Evolutionary conservation across 768 basidiomycete genomes (phyloP), one percentile per base, ranked within the genome.

Genomic region (Lactifluus piperatus): DNA sequence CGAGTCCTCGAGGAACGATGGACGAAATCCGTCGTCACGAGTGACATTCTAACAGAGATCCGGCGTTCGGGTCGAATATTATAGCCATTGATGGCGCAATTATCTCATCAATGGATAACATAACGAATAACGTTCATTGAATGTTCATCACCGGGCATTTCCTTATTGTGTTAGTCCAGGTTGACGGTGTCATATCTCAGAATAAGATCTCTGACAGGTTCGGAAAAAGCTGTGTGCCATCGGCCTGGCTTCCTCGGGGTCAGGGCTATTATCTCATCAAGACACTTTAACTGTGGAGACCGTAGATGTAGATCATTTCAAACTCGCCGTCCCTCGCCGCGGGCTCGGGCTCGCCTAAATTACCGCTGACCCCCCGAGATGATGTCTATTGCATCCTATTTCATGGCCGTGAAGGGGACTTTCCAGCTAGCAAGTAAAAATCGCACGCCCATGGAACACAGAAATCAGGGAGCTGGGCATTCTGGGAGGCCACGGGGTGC

Each of bases 1-100:
- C 77, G 43, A 76, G 75, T 63, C 72, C 88, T 57, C 80, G 79
- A 27, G 83, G 83, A 57, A 84, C 86, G 24, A 80, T 88, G 71
- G 83, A 81, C 51, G 82, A 84, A 51, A 59, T 75, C 27, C 71
- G 74, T 69, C 67, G n/a, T 22, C 27, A 44, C 22, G 26, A 30
- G 32, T 30, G 26, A 46, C 51, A 27, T n/a, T n/a, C n/a, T n/a
- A n/a, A n/a, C n/a, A n/a, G 44, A n/a, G 24, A 29, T 44, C 43
- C 57, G 51, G 51, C 32, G 36, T 36, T 18, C 43, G 54, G 47
- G 29, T 30, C 32, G 41, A 60, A 44, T 50, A 50, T 50, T 50
- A 34, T 22, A 44, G 39, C 43, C 44, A 36, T 20, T 54, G 58
- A 60, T 51, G 48, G 53, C 60, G 27, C 43, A 56, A 51, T 20